Percentiles rank a stretch among this genome's conserved stretches.
Evolutionary conservation across 2,329 filamentous ascomycete species (phyloP).

Genomic region (Colletotrichum sidae): DNA sequence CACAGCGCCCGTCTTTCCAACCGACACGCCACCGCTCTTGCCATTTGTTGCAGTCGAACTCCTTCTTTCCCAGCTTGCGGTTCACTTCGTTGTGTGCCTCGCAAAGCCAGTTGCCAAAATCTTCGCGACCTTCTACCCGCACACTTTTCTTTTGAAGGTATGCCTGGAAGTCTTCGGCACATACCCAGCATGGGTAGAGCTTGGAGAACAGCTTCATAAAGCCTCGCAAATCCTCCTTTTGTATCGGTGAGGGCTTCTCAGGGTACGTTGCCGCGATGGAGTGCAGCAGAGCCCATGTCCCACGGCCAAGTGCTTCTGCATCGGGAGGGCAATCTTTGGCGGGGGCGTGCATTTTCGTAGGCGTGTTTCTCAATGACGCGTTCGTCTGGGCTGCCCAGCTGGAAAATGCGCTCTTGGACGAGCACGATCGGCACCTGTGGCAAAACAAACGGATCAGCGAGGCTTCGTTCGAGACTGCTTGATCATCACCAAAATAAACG

Average conservation of each 20-base stretch:
- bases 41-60: conserved; percentile 92
- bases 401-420: conserved; percentile 63
- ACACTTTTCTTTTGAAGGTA: conserved; percentile 84
- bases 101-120: conserved; percentile 86
- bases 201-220: conserved; percentile 87
- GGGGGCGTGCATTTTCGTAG: conserved; percentile 48
- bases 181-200: conserved; percentile 95
- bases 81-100: conserved; percentile 91
- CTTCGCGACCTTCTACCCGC: conserved; percentile 66
- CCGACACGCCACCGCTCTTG: conserved; percentile 95
- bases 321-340: conserved; percentile 86
- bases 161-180: conserved; percentile 87
- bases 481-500: background rate
- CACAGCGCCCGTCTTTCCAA: conserved; percentile 78
- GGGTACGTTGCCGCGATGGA: conserved; percentile 92
- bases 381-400: conserved; percentile 69
- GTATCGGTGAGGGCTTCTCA: conserved; percentile 69
- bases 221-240: conserved; percentile 80
- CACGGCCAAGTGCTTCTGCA: conserved; percentile 86
- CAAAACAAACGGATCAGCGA: no score
- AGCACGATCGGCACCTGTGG: conserved; percentile 77
- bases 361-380: conserved; percentile 49
- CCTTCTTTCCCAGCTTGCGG: conserved; percentile 87
- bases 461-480: no score
- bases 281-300: conserved; percentile 94